Conservation (phyloP, 371 early-diverging fungal genomes). For the Mucor ambiguus region DNA sequence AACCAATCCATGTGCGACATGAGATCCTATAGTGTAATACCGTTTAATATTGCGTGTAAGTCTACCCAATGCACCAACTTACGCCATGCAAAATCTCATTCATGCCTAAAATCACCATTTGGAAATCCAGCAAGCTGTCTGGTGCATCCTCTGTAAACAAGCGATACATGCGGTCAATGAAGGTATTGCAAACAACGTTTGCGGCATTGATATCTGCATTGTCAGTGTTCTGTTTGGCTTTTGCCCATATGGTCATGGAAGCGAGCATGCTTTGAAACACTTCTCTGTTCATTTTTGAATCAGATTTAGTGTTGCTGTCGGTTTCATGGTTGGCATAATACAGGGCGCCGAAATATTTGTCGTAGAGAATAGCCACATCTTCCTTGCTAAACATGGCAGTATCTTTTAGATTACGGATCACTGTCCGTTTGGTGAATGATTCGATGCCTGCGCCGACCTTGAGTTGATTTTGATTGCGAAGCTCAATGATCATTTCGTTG, state of each 20-base stretch:
- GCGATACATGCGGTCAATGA: constrained; percentile 50
- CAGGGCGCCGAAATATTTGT: constrained; percentile 83
- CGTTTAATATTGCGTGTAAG: not conserved
- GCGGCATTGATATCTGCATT: constrained; percentile 10
- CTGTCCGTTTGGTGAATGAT: constrained; percentile 88
- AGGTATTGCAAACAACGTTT: constrained; percentile 23
- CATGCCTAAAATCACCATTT: constrained; percentile 74
- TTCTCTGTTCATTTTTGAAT: constrained; percentile 36
- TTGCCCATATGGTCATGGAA: constrained; percentile 40
- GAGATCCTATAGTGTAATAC: constrained; percentile 50
- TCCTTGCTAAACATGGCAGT: constrained; percentile 82
- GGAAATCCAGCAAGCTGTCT: constrained; percentile 59
- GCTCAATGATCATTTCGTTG: constrained; percentile 74
- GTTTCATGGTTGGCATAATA: constrained; percentile 65
- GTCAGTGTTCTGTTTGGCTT: constrained; percentile 10
- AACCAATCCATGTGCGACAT: constrained; percentile 78
- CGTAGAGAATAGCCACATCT: constrained; percentile 87
- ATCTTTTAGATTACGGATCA: constrained; percentile 78
- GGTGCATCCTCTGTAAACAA: constrained; percentile 48
- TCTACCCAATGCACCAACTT: not conserved
- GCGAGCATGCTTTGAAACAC: constrained; percentile 43
- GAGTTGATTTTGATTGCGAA: constrained; percentile 85
- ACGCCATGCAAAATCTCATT: constrained; percentile 73
- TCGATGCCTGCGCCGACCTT: constrained; percentile 94
- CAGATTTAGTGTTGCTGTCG: constrained; percentile 16